Base-by-base conservation (phyloP, 495 filamentous ascomycete genomes). In the Annulohypoxylon moriforme region DNA sequence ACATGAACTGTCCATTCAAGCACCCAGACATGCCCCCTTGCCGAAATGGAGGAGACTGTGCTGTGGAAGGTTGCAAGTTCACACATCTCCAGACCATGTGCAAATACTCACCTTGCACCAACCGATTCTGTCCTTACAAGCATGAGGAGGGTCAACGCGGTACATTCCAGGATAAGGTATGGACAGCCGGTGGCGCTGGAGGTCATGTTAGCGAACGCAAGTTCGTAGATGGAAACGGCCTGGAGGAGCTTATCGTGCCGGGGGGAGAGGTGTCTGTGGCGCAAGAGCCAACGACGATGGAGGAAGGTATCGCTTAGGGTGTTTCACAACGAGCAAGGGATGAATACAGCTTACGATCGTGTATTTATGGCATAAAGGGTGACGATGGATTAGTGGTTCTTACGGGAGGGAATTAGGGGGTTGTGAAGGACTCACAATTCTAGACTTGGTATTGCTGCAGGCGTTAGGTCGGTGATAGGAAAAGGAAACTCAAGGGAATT, bases 21-120 rank as follows among this genome's bases (percentile, higher is more conserved):
- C 96, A 99, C 57, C 92, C 93, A 79, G 89, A 92, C 11, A 83
- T 83, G 79, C 84, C 84, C 2, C 88, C 93, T 42, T 99, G 96
- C 81, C 89, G 94, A 53, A 98, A 98, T 75, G 96, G 96, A 20
- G 92, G 92, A 34, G 94, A 96, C 79, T 99, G 96, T 83, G 89
- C 88, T 18, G 88, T 88, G 25, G 86, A 90, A 36, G 90, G 89
- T 40, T 99, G 96, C 87, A 93, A 93, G 76, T 98, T 97, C 79
- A 92, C 92, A 2, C 96, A 99, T 78, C 72, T 89, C 71, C 83
- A 91, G 77, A 91, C 89, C 22, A 84, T 91, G 70, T 99, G 96
- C 90, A 95, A 91, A 68, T 98, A 90, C 81, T 94, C 89, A 67
- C 96, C 96, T 3, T 99, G 96, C 78, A 87, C 92, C 64, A 97